A percentile compares a stretch with the other conserved stretches of the same genome.
Conservation (phyloP, 768 basidiomycete genomes). For the Lentinula boryana region DNA sequence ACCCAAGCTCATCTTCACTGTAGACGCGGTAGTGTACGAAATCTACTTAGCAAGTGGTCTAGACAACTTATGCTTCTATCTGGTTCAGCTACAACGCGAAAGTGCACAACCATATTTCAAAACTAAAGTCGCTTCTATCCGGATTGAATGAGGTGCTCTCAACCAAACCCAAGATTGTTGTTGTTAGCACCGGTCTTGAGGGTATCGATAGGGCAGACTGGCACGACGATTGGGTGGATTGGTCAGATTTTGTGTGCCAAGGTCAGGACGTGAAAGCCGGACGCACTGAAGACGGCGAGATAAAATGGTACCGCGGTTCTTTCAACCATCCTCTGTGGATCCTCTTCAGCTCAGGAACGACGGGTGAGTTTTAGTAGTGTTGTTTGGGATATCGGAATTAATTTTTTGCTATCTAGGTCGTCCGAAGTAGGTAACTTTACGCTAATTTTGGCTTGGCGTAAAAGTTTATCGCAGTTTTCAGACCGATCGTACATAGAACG, state of each 20-base stretch:
- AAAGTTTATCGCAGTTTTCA: conserved; percentile 20
- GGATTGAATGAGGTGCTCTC: conserved; percentile 36
- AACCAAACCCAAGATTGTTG: conserved; percentile 43
- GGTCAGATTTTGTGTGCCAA: conserved; percentile 46
- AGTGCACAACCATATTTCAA: conserved; percentile 59
- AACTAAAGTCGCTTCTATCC: conserved; percentile 51
- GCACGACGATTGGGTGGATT: conserved; percentile 44
- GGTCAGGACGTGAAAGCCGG: conserved; percentile 43
- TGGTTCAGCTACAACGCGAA: conserved; percentile 61
- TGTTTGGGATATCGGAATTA: neutral
- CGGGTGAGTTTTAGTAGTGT: conserved; percentile 34
- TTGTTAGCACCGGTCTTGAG: conserved; percentile 44
- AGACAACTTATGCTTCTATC: neutral
- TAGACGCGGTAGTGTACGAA: conserved; percentile 64
- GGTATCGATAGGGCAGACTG: conserved; percentile 28
- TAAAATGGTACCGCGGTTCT: conserved; percentile 51
- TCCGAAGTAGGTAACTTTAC: conserved; percentile 45
- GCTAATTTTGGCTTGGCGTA: conserved; percentile 4
- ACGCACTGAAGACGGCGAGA: conserved; percentile 47
- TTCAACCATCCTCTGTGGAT: conserved; percentile 87
- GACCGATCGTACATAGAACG: conserved; percentile 73
- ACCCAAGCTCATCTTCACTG: conserved; percentile 66
- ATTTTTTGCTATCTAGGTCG: conserved; percentile 19
- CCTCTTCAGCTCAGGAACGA: conserved; percentile 80
- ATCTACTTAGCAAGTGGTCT: neutral